These are phyloP conservation scores for Akanthomyces lecanii DNA, from an alignment of 2,329 filamentous ascomycete genomes.

Conservation along the genomic window DNA sequence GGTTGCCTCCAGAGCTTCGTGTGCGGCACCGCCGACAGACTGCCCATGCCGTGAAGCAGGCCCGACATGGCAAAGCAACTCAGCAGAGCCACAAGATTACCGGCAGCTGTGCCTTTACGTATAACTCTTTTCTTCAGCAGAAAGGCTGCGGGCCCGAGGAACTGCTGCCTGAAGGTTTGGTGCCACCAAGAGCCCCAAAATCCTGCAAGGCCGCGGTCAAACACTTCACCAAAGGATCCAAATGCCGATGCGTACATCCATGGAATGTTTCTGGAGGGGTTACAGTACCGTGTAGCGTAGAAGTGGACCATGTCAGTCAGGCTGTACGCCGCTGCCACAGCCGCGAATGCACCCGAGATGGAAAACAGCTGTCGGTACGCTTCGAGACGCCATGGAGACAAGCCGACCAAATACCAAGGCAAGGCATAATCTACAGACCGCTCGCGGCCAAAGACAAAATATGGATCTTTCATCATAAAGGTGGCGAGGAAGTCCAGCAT, in stretches of 20 bases:
- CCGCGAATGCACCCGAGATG: conserved; percentile 52
- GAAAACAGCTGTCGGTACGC: conserved; percentile 54
- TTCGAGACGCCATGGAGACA: conserved; percentile 44
- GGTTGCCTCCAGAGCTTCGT: conserved; percentile 51
- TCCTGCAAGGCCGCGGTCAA: conserved; percentile 69
- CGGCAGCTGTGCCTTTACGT: conserved; percentile 25
- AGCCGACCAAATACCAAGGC: conserved; percentile 39
- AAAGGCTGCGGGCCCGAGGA: conserved; percentile 55
- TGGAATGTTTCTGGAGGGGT: conserved; percentile 47
- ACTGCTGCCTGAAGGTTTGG: conserved; percentile 76
- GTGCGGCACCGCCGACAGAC: conserved; percentile 57
- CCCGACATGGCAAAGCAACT: conserved; percentile 60
- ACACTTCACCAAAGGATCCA: conserved; percentile 50
- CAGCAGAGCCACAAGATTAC: conserved; percentile 29
- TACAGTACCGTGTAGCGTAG: conserved; percentile 43
- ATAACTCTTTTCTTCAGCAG: conserved; percentile 40
- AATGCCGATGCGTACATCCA: conserved; percentile 54
- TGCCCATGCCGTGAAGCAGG: conserved; percentile 66
- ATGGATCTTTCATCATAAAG: conserved; percentile 70
- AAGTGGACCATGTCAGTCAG: conserved; percentile 56
- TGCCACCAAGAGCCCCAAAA: conserved; percentile 91
- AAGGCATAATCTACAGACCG: conserved; percentile 31
- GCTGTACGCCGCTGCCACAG: conserved; percentile 58
- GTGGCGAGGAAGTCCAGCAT: conserved; percentile 66
- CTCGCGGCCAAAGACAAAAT: conserved; percentile 58